Percentiles rank a stretch among this genome's conserved stretches.
Conservation (phyloP, 164 flowering plant genomes). For the Annona squamosa region DNA sequence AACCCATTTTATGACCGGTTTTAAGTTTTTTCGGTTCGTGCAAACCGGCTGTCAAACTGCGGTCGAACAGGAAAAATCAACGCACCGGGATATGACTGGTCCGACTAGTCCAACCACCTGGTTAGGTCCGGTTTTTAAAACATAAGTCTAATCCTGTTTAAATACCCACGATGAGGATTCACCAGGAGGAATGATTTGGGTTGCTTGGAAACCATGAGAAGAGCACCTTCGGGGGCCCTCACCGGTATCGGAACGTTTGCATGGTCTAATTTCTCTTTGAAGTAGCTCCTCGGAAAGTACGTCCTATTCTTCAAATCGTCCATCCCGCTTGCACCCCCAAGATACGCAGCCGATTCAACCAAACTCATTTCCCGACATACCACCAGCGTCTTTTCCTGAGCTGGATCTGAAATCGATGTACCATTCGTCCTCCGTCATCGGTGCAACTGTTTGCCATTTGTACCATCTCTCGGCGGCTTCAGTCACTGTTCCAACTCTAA, state of each 20-base stretch:
- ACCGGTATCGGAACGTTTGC: constrained; percentile 10
- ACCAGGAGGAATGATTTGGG: background rate
- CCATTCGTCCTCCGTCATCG: constrained; percentile 4
- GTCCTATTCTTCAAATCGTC: constrained; percentile 1
- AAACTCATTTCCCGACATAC: constrained; percentile 7
- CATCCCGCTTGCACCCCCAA: background rate
- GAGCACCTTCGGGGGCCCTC: background rate
- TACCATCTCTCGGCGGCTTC: background rate
- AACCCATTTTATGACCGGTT: too few relatives aligned
- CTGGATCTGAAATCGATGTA: constrained; percentile 4
- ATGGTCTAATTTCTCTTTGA: constrained; percentile 4
- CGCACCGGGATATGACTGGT: too few relatives aligned
- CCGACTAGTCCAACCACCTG: too few relatives aligned
- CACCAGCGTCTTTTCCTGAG: background rate
- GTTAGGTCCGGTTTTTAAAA: too few relatives aligned
- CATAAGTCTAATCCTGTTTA: constrained; percentile 7
- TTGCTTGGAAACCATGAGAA: constrained; percentile 1
- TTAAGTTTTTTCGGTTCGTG: too few relatives aligned
- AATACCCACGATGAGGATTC: constrained; percentile 22
- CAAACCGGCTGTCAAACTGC: too few relatives aligned
- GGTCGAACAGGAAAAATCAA: too few relatives aligned
- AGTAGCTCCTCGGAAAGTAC: background rate
- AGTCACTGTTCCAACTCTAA: background rate
- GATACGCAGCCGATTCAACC: constrained; percentile 7
- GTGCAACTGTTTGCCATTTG: constrained; percentile 11